phyloP scores from a whole-genome alignment of 2,329 filamentous ascomycete species.

The Fusarium sarcochroum region DNA sequence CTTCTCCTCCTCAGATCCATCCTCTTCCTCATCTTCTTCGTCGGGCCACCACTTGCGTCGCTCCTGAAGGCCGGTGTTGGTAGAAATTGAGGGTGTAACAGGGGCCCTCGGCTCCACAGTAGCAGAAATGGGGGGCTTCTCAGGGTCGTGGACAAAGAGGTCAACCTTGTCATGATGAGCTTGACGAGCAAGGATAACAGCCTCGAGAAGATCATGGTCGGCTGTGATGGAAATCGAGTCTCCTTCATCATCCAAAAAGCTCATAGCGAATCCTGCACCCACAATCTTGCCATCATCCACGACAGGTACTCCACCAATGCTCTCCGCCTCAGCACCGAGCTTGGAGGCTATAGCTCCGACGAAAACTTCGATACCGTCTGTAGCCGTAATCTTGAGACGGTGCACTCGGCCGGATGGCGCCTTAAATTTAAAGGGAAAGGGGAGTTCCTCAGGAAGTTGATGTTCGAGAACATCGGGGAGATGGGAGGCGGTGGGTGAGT shows the following conservation, averaged over 20 bases:
- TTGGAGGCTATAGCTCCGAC: slow-evolving; percentile 84
- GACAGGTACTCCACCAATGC: slow-evolving; percentile 83
- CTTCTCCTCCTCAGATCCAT: slow-evolving; percentile 68
- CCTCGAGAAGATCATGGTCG: slow-evolving; percentile 91
- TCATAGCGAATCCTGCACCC: slow-evolving; percentile 87
- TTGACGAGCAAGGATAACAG: slow-evolving; percentile 85
- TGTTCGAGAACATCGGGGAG: slow-evolving; percentile 64
- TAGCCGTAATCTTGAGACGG: slow-evolving; percentile 85
- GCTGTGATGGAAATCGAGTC: slow-evolving; percentile 98
- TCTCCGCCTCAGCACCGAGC: slow-evolving; percentile 85
- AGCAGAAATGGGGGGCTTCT: slow-evolving; percentile 83
- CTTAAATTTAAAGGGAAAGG: slow-evolving; percentile 99
- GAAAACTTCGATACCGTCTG: slow-evolving; percentile 84
- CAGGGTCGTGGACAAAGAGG: slow-evolving; percentile 94
- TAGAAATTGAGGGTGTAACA: slow-evolving; percentile 64
- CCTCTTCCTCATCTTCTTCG: slow-evolving; percentile 66
- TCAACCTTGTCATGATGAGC: slow-evolving; percentile 92
- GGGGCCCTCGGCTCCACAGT: slow-evolving; percentile 60
- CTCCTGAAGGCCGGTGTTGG: slow-evolving; percentile 63
- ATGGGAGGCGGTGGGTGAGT: slow-evolving; percentile 79
- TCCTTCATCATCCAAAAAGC: slow-evolving; percentile 96
- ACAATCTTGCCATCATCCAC: slow-evolving; percentile 85
- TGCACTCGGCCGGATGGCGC: slow-evolving; percentile 95
- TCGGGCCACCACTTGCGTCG: slow-evolving; percentile 72
- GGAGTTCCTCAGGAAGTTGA: slow-evolving; percentile 75